phyloP scores from a whole-genome alignment of 495 filamentous ascomycete species.

The Tuber aestivum region DNA sequence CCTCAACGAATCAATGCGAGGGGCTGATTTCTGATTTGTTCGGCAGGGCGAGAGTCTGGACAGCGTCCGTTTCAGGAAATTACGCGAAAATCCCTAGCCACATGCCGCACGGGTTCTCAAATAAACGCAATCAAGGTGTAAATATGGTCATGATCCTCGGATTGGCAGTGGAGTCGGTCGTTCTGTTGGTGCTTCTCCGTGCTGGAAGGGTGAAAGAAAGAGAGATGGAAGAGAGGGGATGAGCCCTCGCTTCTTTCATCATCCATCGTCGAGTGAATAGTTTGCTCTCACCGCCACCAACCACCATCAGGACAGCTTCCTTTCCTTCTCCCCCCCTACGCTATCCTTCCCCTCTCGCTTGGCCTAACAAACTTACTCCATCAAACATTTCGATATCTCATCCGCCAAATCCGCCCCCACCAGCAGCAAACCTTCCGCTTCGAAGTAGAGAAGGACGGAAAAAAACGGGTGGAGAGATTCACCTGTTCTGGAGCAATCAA shows the following conservation, averaged over 20 bases:
- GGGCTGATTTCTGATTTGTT: not conserved
- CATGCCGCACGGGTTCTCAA: not conserved
- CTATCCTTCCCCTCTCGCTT: not conserved
- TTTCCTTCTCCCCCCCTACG: conserved; percentile 11
- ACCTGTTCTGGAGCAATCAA: not conserved
- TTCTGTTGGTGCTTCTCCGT: not conserved
- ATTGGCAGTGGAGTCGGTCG: not conserved
- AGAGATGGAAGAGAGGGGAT: conserved; percentile 3
- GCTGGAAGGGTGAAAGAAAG: not conserved
- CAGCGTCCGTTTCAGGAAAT: not conserved
- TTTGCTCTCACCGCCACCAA: conserved; percentile 23
- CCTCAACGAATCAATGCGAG: not conserved
- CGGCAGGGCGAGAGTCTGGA: not conserved
- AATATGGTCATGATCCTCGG: not conserved
- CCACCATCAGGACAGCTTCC: conserved; percentile 30
- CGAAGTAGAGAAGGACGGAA: not conserved
- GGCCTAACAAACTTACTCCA: not conserved
- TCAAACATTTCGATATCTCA: not conserved
- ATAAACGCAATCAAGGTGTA: not conserved
- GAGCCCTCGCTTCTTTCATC: not conserved
- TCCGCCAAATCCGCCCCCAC: not conserved
- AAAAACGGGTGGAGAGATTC: not conserved
- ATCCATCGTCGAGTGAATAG: conserved; percentile 12
- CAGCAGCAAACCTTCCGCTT: not conserved
- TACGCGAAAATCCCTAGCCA: not conserved